Base-by-base conservation (phyloP, 2,329 filamentous ascomycete genomes). In the Exophiala mesophila region DNA sequence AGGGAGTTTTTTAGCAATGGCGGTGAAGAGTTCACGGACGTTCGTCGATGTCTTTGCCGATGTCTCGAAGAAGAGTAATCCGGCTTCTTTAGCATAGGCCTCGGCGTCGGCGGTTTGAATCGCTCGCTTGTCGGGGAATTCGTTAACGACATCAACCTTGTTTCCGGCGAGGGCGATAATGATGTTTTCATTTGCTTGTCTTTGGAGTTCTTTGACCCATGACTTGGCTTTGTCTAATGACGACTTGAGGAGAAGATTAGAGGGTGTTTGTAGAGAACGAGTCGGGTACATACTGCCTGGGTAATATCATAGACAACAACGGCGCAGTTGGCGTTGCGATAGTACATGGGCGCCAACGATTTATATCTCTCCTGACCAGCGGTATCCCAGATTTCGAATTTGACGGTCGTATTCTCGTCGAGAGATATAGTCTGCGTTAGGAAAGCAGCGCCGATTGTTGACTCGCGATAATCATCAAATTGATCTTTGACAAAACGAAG, bases 371-470 rank as follows among this genome's bases (percentile, higher is more conserved):
- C 92, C 72, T 98, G 92, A 52, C 92, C 92, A 52, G 92, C 92
- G 7, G 92, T 98, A 69, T 96, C 89, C 89, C 92, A 98, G 64
- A 98, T 98, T 71, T 98, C 92, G 63, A 98, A 98, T 75, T 98
- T 98, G 69, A 98, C 90, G 43, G 92, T 98, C 47, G 92, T 97
- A 69, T 82, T 92, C 64, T 97, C 92, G 66, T 97, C 90, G 68
- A 98, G 84, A 45, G 90, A 90, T 66, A 98, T 96, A 57, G 92
- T 98, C 71, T 98, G 92, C 60, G 92, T 98, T 56, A 98, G 79
- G 77, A 98, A 98, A 56, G 94, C 94, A 58, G 94, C 92, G 68
- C 92, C 90, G 70, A 96, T 96, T 50, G 90, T 96, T 43, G 89
- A 95, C 80, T 96, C 90, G 69, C 89, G 82, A 74, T 96, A 96